phyloP scores from a whole-genome alignment of 495 filamentous ascomycete genomes.

The Neurospora terricola region DNA sequence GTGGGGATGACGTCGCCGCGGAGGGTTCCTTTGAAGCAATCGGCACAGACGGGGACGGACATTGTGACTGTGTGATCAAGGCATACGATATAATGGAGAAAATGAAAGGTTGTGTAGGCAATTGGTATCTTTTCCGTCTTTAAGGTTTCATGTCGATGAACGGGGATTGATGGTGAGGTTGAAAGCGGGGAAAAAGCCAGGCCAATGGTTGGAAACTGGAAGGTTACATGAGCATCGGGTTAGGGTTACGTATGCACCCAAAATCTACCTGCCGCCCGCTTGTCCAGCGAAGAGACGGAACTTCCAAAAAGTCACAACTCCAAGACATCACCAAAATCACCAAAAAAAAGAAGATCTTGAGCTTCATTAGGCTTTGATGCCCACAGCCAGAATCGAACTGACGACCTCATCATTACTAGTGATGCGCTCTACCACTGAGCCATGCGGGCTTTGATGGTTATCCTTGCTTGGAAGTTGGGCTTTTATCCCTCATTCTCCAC shows the following conservation, averaged over 20 bases:
- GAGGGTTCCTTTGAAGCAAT: conserved; percentile 24
- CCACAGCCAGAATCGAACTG: background rate
- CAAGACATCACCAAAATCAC: background rate
- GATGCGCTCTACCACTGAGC: background rate
- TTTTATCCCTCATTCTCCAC: background rate
- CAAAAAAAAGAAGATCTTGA: background rate
- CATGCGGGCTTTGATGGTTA: background rate
- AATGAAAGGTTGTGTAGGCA: background rate
- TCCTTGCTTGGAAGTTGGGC: background rate
- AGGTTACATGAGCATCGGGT: background rate
- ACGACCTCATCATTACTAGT: background rate
- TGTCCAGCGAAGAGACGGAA: background rate
- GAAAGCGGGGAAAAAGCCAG: background rate
- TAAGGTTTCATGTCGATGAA: background rate
- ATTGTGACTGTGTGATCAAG: background rate
- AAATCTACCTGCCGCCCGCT: background rate
- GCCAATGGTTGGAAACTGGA: background rate
- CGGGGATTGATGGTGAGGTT: background rate
- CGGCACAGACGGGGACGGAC: conserved; percentile 10
- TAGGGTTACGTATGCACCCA: background rate
- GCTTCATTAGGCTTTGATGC: background rate
- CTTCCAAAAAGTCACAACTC: background rate
- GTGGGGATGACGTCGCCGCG: conserved; percentile 16
- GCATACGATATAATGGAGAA: background rate
- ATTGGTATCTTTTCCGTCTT: background rate